Conservation (phyloP, 1,284 basidiomycete species). For the Austroboletus novae-zelandiae region DNA sequence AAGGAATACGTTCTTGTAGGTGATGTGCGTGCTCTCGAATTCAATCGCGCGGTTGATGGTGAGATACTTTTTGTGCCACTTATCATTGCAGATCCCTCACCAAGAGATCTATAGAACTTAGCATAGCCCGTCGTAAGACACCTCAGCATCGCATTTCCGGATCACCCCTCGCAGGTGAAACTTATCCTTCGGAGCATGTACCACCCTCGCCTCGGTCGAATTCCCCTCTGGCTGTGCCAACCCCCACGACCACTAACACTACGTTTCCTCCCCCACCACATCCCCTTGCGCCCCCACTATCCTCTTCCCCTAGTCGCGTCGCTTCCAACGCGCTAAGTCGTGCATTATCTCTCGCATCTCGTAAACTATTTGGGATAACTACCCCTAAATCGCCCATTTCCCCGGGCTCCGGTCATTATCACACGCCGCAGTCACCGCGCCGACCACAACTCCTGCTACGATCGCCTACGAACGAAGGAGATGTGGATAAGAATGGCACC, state of each 20-base stretch:
- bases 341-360: constrained; percentile 85
- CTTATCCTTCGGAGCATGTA: constrained; percentile 29
- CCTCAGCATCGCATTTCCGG: constrained; percentile 46
- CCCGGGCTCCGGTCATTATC: constrained; percentile 36
- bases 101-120: constrained; percentile 52
- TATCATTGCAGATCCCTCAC: constrained; percentile 6
- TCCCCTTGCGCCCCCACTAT: constrained; percentile 45
- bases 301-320: constrained; percentile 62
- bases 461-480: constrained; percentile 38
- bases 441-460: constrained; percentile 46
- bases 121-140: constrained; percentile 53
- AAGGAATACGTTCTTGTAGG: constrained; percentile 79
- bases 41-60: constrained; percentile 78
- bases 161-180: constrained; percentile 46
- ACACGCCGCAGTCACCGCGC: constrained; percentile 49
- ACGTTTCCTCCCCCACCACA: constrained; percentile 67
- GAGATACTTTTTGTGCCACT: constrained; percentile 16
- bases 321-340: constrained; percentile 79
- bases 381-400: constrained; percentile 40
- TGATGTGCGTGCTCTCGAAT: constrained; percentile 72
- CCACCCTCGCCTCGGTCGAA: constrained; percentile 20
- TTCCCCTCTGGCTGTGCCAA: constrained; percentile 25
- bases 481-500: constrained; percentile 18
- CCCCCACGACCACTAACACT: constrained; percentile 35
- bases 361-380: constrained; percentile 79